A percentile compares a stretch with the other conserved stretches of the same genome.
Conservation (phyloP, 2,329 filamentous ascomycete genomes). For the Fusarium irregulare region DNA sequence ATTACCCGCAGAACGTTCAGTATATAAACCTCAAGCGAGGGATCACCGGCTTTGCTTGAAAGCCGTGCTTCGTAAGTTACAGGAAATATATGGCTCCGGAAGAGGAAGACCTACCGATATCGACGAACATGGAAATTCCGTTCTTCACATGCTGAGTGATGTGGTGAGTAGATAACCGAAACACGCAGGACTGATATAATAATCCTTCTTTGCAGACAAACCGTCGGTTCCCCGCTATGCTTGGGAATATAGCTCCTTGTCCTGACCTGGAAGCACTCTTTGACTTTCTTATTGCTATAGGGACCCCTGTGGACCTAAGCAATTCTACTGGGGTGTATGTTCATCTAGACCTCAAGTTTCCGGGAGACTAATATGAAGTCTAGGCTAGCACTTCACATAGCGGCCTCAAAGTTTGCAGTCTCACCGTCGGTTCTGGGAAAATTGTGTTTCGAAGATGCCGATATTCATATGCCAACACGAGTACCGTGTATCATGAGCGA, state of each 20-base stretch:
- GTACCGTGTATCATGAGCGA: rapidly evolving
- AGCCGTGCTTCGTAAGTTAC: background rate
- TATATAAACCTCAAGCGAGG: rapidly evolving
- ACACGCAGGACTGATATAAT: rapidly evolving
- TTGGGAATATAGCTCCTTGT: too few species aligned
- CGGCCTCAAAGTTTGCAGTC: rapidly evolving
- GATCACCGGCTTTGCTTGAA: background rate
- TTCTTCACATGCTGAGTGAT: rapidly evolving
- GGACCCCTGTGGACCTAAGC: background rate
- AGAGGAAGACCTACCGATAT: background rate
- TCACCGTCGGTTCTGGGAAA: rapidly evolving
- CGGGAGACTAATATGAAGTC: background rate
- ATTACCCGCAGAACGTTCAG: rapidly evolving
- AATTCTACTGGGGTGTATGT: rapidly evolving
- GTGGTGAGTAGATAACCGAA: background rate
- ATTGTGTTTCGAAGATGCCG: background rate
- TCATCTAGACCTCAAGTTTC: too few species aligned
- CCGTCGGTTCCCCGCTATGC: too few species aligned
- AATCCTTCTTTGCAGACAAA: background rate
- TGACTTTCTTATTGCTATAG: background rate
- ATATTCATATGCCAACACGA: rapidly evolving
- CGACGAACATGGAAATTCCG: rapidly evolving
- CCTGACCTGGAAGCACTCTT: background rate
- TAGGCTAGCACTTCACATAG: background rate
- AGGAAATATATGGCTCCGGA: background rate